Base-by-base conservation (phyloP, 495 filamentous ascomycete species). In the Staphylotrichum tortipilum region DNA sequence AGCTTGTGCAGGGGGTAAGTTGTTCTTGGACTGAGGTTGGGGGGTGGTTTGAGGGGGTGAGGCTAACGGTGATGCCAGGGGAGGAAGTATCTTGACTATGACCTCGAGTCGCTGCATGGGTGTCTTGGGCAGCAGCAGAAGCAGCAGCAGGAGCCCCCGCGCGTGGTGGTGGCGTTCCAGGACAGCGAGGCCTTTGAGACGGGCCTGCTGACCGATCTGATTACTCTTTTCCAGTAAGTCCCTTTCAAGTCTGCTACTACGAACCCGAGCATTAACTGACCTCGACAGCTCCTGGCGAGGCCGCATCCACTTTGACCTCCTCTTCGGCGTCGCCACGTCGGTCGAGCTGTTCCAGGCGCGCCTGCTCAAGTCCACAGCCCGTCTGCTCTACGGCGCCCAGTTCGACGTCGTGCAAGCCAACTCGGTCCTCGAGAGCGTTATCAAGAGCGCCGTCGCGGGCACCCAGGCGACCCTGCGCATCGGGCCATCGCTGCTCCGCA, bases 131-230 rank as follows among this genome's bases (percentile, higher is more conserved):
- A 68, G 40, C 74, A 78, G 36, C 63, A 67, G 40, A 28, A 28
- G 6, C 72, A 78, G 30, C 62, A 67, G 44, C 73, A 78, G 35
- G 62, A 68, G 8, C 75, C 76, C 22, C 68, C 76, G 29, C 80
- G 81, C 49, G 72, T 95, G 26, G 72, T 91, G 7, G 63, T 98
- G 18, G 82, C 84, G 12, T 82, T 98, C 44, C 82, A 87, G 59
- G 94, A 97, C 61, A 94, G 86, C 51, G 94, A 98, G 65, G 90
- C 85, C 5, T 96, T 97, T 60, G 89, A 96, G 58, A 78, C 76
- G 29, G 71, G 66, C n/a, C 65, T 96, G 23, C 67, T 97, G 26
- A 80, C 78, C 2, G 89, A 96, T 62, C 63, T 95, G 23, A 73
- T 96, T 33, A 77, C 77, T 19, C 67, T 97, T 4, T 78, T 97